These are phyloP conservation scores for Sporisorium sorghi DNA, from an alignment of 1,284 basidiomycete genomes.

Conservation along the genomic window DNA sequence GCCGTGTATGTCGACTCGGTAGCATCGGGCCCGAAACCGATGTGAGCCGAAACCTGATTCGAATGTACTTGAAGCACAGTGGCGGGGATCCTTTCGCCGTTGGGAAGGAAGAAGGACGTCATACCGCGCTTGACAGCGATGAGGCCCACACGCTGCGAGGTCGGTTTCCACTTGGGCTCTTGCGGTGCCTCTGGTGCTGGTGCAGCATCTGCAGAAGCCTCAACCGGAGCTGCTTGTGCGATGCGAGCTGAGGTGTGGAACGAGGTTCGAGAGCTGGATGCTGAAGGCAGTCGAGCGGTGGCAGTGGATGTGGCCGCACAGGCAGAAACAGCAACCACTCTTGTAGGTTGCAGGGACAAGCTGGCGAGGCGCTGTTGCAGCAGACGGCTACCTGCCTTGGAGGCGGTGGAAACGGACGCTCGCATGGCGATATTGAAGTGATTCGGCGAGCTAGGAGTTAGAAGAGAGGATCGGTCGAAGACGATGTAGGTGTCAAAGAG, in stretches of 20 bases:
- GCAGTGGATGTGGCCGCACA: conserved; percentile 4
- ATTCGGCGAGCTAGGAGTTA: no score
- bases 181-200: conserved; percentile 14
- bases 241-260: conserved; percentile 32
- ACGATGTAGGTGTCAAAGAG: neutral
- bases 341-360: conserved; percentile 25
- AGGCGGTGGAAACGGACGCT: conserved; percentile 28
- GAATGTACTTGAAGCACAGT: conserved; percentile 88
- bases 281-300: conserved; percentile 9
- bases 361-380: conserved; percentile 37
- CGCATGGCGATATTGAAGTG: conserved; percentile 32
- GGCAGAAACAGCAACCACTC: conserved; percentile 17
- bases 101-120: conserved; percentile 91
- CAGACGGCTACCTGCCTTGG: conserved; percentile 33
- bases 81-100: conserved; percentile 86
- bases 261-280: conserved; percentile 10
- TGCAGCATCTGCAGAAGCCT: conserved; percentile 8
- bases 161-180: conserved; percentile 78
- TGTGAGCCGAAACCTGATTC: conserved; percentile 57
- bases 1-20: conserved; percentile 46
- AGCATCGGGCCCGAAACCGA: conserved; percentile 31
- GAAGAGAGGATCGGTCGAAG: neutral
- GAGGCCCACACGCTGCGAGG: conserved; percentile 84
- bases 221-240: conserved; percentile 28
- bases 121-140: conserved; percentile 96